Conservation (phyloP, 2,329 filamentous ascomycete species). For the Oidium heveae region DNA sequence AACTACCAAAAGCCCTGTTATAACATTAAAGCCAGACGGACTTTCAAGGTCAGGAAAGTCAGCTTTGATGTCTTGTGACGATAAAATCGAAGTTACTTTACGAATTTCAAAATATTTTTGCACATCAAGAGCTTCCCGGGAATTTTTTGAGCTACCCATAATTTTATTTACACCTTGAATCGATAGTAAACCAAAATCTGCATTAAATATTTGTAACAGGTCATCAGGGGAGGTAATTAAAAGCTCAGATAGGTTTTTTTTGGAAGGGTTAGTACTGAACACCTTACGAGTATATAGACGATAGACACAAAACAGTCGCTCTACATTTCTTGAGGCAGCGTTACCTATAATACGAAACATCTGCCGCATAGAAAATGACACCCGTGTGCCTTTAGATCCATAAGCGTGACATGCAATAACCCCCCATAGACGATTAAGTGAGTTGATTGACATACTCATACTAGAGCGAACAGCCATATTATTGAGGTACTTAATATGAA, state of each 20-base stretch:
- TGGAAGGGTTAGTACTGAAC: slow-evolving; percentile 61
- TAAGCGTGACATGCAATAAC: slow-evolving; percentile 72
- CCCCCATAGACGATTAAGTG: slow-evolving; percentile 68
- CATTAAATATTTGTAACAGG: slow-evolving; percentile 58
- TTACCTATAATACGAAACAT: slow-evolving; percentile 79
- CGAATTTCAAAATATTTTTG: slow-evolving; percentile 64
- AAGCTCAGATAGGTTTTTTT: slow-evolving; percentile 65
- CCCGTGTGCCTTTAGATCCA: slow-evolving; percentile 55
- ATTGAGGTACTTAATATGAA: slow-evolving; percentile 62
- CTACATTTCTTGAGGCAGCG: slow-evolving; percentile 65
- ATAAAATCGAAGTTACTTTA: slow-evolving; percentile 46
- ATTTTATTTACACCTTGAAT: slow-evolving; percentile 80
- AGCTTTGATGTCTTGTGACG: slow-evolving; percentile 46
- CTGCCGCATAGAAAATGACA: slow-evolving; percentile 74
- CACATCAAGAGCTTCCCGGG: slow-evolving; percentile 63
- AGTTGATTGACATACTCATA: slow-evolving; percentile 84
- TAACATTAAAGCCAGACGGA: slow-evolving; percentile 48
- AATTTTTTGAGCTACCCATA: slow-evolving; percentile 45
- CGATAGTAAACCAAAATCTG: slow-evolving; percentile 64
- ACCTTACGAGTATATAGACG: slow-evolving; percentile 65
- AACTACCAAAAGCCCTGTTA: slow-evolving; percentile 61
- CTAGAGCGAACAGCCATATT: slow-evolving; percentile 87
- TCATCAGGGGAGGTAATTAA: slow-evolving; percentile 80
- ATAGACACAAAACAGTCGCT: slow-evolving; percentile 65
- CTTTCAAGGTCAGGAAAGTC: slow-evolving; percentile 71